Percentiles rank a stretch among this genome's conserved stretches.
phyloP scores from a whole-genome alignment of 192 early-diverging fungal species.

The Rhizoclosmatium sp. region DNA sequence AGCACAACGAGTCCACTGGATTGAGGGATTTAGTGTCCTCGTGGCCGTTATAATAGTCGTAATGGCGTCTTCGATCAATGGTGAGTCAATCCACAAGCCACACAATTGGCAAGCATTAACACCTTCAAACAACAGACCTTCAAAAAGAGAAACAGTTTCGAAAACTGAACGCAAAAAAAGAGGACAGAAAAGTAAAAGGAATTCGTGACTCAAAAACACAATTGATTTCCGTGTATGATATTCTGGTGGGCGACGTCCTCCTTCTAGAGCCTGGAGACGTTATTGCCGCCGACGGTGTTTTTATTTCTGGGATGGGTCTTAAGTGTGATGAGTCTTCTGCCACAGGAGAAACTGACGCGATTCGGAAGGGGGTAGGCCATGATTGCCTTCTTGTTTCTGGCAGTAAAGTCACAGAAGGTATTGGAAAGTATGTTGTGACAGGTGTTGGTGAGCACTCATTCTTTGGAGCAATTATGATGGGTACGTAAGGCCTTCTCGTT shows the following conservation, averaged over 20 bases:
- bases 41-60: conserved; percentile 57
- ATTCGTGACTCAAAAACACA: conserved; percentile 77
- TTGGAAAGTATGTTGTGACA: conserved; percentile 84
- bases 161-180: conserved; percentile 86
- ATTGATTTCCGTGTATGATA: conserved; percentile 77
- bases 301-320: conserved; percentile 81
- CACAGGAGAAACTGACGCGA: conserved; percentile 90
- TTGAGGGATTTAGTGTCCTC: conserved; percentile 82
- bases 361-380: conserved; percentile 71
- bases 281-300: conserved; percentile 90
- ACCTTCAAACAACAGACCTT: conserved; percentile 58
- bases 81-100: background rate
- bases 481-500: conserved; percentile 35
- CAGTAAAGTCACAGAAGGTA: conserved; percentile 89
- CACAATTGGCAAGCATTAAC: too few relatives aligned
- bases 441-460: conserved; percentile 87
- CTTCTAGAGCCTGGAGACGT: conserved; percentile 93
- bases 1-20: conserved; percentile 39
- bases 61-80: conserved; percentile 33
- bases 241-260: conserved; percentile 93
- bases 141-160: conserved; percentile 90
- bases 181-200: conserved; percentile 69
- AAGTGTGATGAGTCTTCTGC: conserved; percentile 88
- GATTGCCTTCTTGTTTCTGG: conserved; percentile 95
- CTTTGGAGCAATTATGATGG: conserved; percentile 89